Evolutionary conservation across 805 yeast species (phyloP).

Genomic region (Saccharomycopsis guyanensis): DNA sequence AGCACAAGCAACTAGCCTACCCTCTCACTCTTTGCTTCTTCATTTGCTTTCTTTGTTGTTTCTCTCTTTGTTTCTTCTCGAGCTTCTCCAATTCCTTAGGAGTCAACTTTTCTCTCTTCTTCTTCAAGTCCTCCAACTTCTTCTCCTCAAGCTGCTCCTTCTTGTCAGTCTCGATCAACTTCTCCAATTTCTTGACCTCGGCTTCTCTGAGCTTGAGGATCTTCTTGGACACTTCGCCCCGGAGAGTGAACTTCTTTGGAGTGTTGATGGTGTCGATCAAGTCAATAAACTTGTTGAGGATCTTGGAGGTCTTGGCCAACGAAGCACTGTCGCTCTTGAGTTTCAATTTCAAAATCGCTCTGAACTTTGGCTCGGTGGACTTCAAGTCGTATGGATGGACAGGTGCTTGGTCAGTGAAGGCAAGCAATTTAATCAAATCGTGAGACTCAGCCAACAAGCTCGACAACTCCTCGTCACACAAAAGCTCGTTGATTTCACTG

Average conservation of each 20-base stretch:
- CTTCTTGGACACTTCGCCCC: constrained; percentile 71
- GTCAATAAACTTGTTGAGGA: constrained; percentile 50
- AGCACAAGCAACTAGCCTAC: no score
- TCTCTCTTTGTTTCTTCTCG: constrained; percentile 73
- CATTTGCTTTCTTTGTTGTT: constrained; percentile 67
- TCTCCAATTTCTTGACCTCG: constrained; percentile 64
- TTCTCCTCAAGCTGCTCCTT: constrained; percentile 64
- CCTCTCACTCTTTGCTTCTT: constrained; percentile 49
- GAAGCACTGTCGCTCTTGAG: constrained; percentile 45
- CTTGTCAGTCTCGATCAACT: constrained; percentile 54
- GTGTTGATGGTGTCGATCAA: constrained; percentile 53
- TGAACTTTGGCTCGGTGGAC: constrained; percentile 39
- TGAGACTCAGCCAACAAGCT: constrained; percentile 37
- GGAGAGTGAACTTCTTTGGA: constrained; percentile 44
- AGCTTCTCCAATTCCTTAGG: constrained; percentile 75
- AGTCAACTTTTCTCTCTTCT: constrained; percentile 54
- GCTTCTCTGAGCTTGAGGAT: constrained; percentile 67
- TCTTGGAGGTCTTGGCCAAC: constrained; percentile 37
- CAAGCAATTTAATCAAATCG: constrained; percentile 46
- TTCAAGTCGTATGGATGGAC: constrained; percentile 63
- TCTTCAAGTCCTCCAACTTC: constrained; percentile 61
- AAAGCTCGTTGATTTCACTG: constrained; percentile 65
- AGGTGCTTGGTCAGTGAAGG: constrained; percentile 79
- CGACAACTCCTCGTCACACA: constrained; percentile 40
- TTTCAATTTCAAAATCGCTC: constrained; percentile 47